Evolutionary conservation across 1,139 yeast species (phyloP), one percentile per base, ranked within the genome.

Genomic region (Eremothecium coryli): DNA sequence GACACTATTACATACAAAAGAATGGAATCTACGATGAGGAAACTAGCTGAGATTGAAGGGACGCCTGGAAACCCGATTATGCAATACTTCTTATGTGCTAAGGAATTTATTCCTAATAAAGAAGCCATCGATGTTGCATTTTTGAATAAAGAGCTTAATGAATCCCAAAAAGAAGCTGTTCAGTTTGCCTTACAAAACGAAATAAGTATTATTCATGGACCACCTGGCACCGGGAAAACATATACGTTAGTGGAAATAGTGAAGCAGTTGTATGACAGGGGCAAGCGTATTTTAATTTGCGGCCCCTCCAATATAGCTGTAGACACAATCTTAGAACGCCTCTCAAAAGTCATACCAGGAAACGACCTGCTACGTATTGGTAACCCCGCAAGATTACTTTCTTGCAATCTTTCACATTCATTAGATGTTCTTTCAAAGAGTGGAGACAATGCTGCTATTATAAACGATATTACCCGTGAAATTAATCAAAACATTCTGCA

Each of bases 221-320:
- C 88, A 2, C 86, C 86, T 1, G 88, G 88, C 0, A 79, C 86
- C 0, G 88, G 88, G 12, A 79, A 79, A 49, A 90, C 98, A 0
- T 79, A 79, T 42, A 88, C 97, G 0, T 50, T 90, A 6, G 75
- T 88, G n/a, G 97, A 90, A 49, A 61, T 84, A 8, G 78, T 86
- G 26, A 72, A 81, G 32, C 96, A 88, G 51, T 61, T 85, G 37
- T 70, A 79, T 1, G 65, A 64, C 11, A 61, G 62, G 10, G 75
- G 76, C 6, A 77, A 81, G 45, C 65, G 90, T 34, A 78, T 90
- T 0, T 63, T 90, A 26, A 93, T 90, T 0, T 88, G 97, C 61
- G 97, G 96, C 0, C 95, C 97, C 0, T 88, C 97, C 0, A 90
- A 90, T 53, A 79, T 86, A n/a, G 77, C 96, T 0, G 95, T 86